These are phyloP conservation scores for Stagonosporopsis rhizophila DNA, from an alignment of 2,329 filamentous ascomycete species.

Conservation along the genomic window DNA sequence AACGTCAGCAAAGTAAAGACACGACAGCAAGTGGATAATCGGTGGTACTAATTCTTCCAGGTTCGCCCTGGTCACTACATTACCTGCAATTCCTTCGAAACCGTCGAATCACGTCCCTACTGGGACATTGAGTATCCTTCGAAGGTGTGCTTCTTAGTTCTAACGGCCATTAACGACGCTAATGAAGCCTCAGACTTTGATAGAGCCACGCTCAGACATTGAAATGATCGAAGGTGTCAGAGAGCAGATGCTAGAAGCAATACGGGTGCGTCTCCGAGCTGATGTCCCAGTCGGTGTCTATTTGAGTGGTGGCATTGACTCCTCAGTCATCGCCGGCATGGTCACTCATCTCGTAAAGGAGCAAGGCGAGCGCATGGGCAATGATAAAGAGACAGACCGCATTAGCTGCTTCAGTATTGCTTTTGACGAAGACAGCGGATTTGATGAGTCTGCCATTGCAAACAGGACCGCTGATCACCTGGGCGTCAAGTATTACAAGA, in stretches of 20 bases:
- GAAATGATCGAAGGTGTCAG: constrained; percentile 61
- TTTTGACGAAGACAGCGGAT: constrained; percentile 59
- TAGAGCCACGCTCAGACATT: constrained; percentile 54
- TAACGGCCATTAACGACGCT: neutral
- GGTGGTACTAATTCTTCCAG: constrained; percentile 15
- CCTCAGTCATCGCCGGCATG: constrained; percentile 64
- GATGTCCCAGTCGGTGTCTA: constrained; percentile 66
- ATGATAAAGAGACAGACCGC: constrained; percentile 41
- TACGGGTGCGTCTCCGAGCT: constrained; percentile 60
- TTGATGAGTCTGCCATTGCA: constrained; percentile 59
- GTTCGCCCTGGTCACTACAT: constrained; percentile 49
- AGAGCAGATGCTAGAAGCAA: constrained; percentile 59
- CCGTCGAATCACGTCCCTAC: constrained; percentile 54
- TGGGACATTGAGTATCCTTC: constrained; percentile 61
- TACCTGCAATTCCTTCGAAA: constrained; percentile 39
- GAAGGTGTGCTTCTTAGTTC: constrained; percentile 41
- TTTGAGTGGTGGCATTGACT: constrained; percentile 65
- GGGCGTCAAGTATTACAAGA: constrained; percentile 54
- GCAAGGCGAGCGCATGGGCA: constrained; percentile 55
- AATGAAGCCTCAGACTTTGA: constrained; percentile 35
- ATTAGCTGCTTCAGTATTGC: constrained; percentile 60
- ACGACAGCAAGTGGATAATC: constrained; percentile 1
- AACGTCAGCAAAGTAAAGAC: constrained; percentile 50
- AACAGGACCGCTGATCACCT: constrained; percentile 57
- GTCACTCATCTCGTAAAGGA: constrained; percentile 59